These are phyloP conservation scores for Agrocybe pediades DNA, from an alignment of 768 basidiomycete genomes.

Conservation along the genomic window DNA sequence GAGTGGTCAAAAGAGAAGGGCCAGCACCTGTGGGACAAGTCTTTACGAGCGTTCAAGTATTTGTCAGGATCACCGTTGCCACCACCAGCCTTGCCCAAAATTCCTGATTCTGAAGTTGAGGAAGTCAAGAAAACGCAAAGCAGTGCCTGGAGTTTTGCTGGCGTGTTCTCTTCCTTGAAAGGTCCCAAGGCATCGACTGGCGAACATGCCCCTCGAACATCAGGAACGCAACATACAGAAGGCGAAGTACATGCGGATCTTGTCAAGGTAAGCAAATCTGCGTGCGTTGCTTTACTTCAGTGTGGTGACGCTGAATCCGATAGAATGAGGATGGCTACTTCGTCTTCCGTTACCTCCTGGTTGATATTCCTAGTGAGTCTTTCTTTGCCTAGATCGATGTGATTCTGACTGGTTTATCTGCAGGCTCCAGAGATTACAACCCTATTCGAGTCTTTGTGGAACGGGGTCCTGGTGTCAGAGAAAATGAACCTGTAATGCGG, in stretches of 20 bases:
- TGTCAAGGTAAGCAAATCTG: conserved; percentile 52
- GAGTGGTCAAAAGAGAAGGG: conserved; percentile 46
- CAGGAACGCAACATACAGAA: conserved; percentile 58
- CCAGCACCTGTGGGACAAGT: conserved; percentile 44
- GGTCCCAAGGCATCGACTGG: conserved; percentile 26
- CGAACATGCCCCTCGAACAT: conserved; percentile 31
- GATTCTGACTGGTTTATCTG: conserved; percentile 3
- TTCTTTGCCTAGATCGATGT: conserved; percentile 25
- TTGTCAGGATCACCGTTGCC: conserved; percentile 63
- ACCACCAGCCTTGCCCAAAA: conserved; percentile 29
- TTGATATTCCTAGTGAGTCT: conserved; percentile 77
- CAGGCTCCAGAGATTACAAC: conserved; percentile 65
- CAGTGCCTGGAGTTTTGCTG: conserved; percentile 57
- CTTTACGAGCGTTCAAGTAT: conserved; percentile 67
- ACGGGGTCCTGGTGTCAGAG: conserved; percentile 62
- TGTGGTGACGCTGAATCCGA: not conserved
- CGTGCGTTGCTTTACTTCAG: not conserved
- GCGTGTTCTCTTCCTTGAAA: conserved; percentile 70
- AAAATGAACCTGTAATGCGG: conserved; percentile 71
- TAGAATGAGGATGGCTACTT: conserved; percentile 81
- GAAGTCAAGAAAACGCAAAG: conserved; percentile 31
- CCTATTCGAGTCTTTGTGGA: conserved; percentile 73
- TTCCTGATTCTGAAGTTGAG: conserved; percentile 29
- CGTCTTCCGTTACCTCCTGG: conserved; percentile 73
- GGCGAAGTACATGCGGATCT: conserved; percentile 84